Conservation (phyloP, 306 rosid genomes). For the Rosa lucieae region DNA sequence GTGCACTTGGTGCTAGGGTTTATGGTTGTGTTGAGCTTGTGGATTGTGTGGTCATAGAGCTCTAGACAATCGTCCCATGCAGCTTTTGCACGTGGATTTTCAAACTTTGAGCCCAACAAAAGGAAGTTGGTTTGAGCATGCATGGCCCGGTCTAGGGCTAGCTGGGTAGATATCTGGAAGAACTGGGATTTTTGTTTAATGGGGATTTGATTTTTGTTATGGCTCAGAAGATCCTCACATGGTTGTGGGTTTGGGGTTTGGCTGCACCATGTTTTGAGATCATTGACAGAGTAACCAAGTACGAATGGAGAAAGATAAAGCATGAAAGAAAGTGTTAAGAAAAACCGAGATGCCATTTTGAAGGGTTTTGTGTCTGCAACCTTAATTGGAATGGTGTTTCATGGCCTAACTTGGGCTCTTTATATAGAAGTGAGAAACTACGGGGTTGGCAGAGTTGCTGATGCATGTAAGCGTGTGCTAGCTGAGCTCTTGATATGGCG, state of each 20-base stretch:
- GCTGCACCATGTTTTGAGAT: slow-evolving; percentile 62
- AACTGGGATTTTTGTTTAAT: slow-evolving; percentile 63
- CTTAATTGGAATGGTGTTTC: not conserved
- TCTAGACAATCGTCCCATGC: slow-evolving; percentile 76
- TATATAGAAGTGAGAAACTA: not conserved
- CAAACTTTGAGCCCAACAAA: slow-evolving; percentile 51
- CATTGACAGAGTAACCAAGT: slow-evolving; percentile 29
- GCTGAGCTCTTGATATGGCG: not conserved
- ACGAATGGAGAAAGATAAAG: slow-evolving; percentile 27
- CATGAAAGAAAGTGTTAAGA: not conserved
- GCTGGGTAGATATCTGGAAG: slow-evolving; percentile 42
- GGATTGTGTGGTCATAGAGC: slow-evolving; percentile 53
- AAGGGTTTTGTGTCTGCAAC: not conserved
- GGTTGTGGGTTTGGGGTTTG: slow-evolving; percentile 81
- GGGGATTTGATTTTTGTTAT: slow-evolving; percentile 25
- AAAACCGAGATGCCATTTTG: slow-evolving; percentile 24
- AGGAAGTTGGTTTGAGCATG: slow-evolving; percentile 32
- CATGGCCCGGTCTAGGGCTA: slow-evolving; percentile 50
- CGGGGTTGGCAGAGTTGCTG: not conserved
- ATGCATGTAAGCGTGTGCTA: not conserved
- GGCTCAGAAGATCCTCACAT: slow-evolving; percentile 59
- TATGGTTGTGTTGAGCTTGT: slow-evolving; percentile 46
- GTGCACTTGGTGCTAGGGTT: slow-evolving; percentile 31
- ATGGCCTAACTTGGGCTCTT: not conserved
- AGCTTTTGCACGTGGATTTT: slow-evolving; percentile 37